phyloP scores from a whole-genome alignment of 805 yeast genomes.

The Metschnikowia sp. region DNA sequence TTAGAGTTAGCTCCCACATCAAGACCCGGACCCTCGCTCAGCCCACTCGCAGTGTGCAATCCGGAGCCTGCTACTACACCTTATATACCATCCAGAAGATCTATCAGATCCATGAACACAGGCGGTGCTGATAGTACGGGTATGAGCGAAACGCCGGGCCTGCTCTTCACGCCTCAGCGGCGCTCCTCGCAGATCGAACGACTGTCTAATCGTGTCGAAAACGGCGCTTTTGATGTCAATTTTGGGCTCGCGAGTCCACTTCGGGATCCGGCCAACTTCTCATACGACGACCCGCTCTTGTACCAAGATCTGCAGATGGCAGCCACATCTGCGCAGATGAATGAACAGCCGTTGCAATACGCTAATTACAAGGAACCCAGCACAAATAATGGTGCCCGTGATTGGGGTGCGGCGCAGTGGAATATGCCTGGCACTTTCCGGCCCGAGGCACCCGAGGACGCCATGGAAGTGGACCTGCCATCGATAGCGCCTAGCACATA shows the following conservation, averaged over 20 bases:
- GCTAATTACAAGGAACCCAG: too few species aligned
- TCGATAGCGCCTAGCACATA: conserved; percentile 19
- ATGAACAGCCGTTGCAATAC: too few species aligned
- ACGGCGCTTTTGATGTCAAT: neutral
- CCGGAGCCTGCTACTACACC: too few species aligned
- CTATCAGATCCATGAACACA: neutral
- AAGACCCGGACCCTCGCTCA: too few species aligned
- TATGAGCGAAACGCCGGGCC: neutral
- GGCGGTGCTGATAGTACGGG: neutral
- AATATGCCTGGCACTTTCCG: conserved; percentile 14
- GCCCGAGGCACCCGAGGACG: conserved; percentile 6
- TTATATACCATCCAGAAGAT: too few species aligned
- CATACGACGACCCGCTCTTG: conserved; percentile 7
- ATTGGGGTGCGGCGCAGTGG: conserved; percentile 7
- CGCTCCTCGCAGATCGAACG: neutral
- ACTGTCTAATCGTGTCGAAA: neutral
- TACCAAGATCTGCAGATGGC: conserved; percentile 1
- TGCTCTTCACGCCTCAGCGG: neutral
- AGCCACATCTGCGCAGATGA: neutral
- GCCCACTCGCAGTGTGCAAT: too few species aligned
- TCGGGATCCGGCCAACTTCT: conserved; percentile 4
- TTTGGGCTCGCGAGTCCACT: conserved; percentile 6
- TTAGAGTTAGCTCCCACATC: too few species aligned
- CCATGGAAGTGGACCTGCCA: conserved; percentile 38
- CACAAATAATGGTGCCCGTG: neutral